Base-by-base conservation (phyloP, 495 filamentous ascomycete species). In the Aspergillus egyptiacus region DNA sequence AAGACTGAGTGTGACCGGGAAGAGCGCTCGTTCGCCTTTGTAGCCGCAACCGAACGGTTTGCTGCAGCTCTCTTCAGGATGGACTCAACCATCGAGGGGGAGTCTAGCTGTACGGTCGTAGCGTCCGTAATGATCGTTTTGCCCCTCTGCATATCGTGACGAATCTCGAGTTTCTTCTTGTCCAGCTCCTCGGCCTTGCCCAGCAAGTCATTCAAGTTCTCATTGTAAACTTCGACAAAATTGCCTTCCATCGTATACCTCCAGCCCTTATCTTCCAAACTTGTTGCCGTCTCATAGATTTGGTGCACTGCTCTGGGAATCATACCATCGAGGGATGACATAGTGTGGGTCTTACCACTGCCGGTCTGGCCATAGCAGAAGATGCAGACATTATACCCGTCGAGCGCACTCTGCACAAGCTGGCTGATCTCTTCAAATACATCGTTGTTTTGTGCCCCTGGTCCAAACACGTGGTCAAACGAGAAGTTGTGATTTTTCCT, bases 151-250 rank as follows among this genome's bases (percentile, higher is more conserved):
- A 85, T 77, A 57, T 96, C 91, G 59, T 96, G 91, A 6, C 87
- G 82, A 50, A 96, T 93, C 56, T 97, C 93, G 36, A 91, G 86
- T 70, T 87, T 93, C 70, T 88, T 90, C 66, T 86, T 88, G 55
- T 86, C 83, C 28, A 87, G 68, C 18, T 89, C 83, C 32, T 87
- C 84, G 2, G 82, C 73, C 24, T 80, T 81, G 7, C 88, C 86
- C 9, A 99, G 80, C 2, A 99, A 73, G 64, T 99, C 93, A 66
- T 96, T 89, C 52, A 97, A 74, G 51, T 89, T 89, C 60, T 99
- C 93, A 57, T 99, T 97, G 77, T 99, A 97, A 20, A 99, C 94
- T 62, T 99, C 93, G n/a, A 99, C 82, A 59, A 97, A 99, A 51
- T 84, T 86, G 5, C 94, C 93, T 60, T 91, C 87, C 83, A 99